phyloP scores from a whole-genome alignment of 2,329 filamentous ascomycete genomes.

The Camillea tinctor region DNA sequence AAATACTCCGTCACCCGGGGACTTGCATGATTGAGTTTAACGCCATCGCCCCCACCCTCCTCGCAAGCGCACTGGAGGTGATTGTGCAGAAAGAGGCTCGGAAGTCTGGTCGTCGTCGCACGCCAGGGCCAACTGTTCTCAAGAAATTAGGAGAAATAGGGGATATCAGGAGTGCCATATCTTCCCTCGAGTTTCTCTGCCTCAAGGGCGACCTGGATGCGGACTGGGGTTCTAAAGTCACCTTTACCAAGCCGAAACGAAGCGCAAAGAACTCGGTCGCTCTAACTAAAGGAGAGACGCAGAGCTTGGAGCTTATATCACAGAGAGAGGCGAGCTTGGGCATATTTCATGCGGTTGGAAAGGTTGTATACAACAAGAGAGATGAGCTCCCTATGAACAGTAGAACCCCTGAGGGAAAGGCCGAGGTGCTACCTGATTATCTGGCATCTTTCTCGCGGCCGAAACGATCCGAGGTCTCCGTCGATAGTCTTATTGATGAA shows the following conservation, averaged over 20 bases:
- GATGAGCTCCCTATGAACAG: constrained; percentile 49
- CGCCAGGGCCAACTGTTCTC: constrained; percentile 76
- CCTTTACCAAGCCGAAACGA: constrained; percentile 68
- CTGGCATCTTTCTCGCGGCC: constrained; percentile 57
- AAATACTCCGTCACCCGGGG: constrained; percentile 78
- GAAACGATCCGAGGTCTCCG: constrained; percentile 62
- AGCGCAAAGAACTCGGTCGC: constrained; percentile 52
- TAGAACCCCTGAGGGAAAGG: constrained; percentile 35
- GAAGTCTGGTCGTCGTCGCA: constrained; percentile 70
- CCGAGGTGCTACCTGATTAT: constrained; percentile 59
- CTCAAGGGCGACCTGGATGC: constrained; percentile 73
- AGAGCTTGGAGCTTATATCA: constrained; percentile 77
- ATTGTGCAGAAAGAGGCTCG: constrained; percentile 83
- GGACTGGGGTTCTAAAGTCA: constrained; percentile 73
- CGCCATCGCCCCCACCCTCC: constrained; percentile 78
- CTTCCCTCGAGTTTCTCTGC: constrained; percentile 88
- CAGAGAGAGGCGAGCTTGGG: constrained; percentile 87
- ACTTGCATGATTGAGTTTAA: constrained; percentile 89
- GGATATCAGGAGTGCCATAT: constrained; percentile 89
- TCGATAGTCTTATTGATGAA: constrained; percentile 84
- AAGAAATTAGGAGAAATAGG: constrained; percentile 81
- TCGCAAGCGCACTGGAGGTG: constrained; percentile 79
- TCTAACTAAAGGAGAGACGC: constrained; percentile 74
- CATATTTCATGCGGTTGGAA: constrained; percentile 94
- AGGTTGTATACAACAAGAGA: constrained; percentile 95